phyloP scores from a whole-genome alignment of 176 grass and related monocot species.

The Oryza meridionalis region DNA sequence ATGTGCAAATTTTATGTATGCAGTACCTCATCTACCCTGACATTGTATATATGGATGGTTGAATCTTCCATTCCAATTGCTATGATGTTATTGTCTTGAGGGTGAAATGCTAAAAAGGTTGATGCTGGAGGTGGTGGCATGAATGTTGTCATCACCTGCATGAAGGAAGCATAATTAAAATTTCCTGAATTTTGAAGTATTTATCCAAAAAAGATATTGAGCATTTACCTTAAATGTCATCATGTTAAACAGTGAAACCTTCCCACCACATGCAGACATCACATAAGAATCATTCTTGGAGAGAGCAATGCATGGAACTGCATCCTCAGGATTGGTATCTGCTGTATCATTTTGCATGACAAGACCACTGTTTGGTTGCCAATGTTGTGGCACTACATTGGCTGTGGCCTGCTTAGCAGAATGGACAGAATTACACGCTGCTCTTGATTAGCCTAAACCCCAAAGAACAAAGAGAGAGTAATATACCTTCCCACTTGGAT shows the following conservation, averaged over 20 bases:
- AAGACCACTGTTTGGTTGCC: slow-evolving; percentile 87
- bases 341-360: slow-evolving; percentile 90
- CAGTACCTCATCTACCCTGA: slow-evolving; percentile 92
- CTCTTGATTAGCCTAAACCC: slow-evolving; percentile 31
- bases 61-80: slow-evolving; percentile 99
- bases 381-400: slow-evolving; percentile 83
- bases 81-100: slow-evolving; percentile 98
- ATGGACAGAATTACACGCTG: slow-evolving; percentile 35
- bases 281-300: slow-evolving; percentile 99
- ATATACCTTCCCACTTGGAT: slow-evolving; percentile 84
- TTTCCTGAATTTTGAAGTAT: slow-evolving; percentile 11
- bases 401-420: slow-evolving; percentile 73
- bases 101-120: slow-evolving; percentile 95
- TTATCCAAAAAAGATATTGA: slow-evolving; percentile 30
- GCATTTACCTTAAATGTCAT: slow-evolving; percentile 93
- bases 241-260: slow-evolving; percentile 99
- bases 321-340: slow-evolving; percentile 69
- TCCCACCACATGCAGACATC: slow-evolving; percentile 98
- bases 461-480: slow-evolving; percentile 38
- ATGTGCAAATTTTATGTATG: neutral
- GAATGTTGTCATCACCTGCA: slow-evolving; percentile 97
- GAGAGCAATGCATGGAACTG: slow-evolving; percentile 92
- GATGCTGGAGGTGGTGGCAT: slow-evolving; percentile 92
- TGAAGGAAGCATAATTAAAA: slow-evolving; percentile 32
- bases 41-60: slow-evolving; percentile 99